phyloP scores from a whole-genome alignment of 805 yeast species.

The Metschnikowia drakensbergensis region DNA sequence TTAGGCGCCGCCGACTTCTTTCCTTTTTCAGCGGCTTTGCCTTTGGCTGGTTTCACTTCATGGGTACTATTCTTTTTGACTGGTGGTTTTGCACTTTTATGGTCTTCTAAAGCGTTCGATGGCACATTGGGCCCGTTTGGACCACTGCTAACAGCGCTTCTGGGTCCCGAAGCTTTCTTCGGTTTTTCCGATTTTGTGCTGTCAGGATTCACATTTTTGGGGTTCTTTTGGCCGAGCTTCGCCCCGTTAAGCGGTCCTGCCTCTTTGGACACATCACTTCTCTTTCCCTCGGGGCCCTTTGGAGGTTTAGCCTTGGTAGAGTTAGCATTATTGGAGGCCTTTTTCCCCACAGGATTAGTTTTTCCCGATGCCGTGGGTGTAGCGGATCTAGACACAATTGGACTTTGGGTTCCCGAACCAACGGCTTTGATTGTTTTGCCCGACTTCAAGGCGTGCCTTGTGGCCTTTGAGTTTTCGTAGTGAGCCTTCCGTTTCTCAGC shows the following conservation, averaged over 20 bases:
- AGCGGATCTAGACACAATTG: conserved; percentile 11
- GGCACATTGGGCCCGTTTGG: background rate
- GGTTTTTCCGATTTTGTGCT: background rate
- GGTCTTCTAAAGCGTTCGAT: background rate
- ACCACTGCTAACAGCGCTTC: background rate
- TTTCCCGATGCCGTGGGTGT: conserved; percentile 9
- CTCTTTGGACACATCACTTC: background rate
- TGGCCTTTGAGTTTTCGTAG: conserved; percentile 31
- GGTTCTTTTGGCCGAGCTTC: background rate
- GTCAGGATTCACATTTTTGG: background rate
- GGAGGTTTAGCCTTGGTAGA: background rate
- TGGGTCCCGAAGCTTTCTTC: background rate
- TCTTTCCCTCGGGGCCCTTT: background rate
- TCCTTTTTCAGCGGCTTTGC: background rate
- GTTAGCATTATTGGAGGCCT: background rate
- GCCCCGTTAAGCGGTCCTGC: background rate
- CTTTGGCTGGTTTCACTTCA: background rate
- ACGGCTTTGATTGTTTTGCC: conserved; percentile 39
- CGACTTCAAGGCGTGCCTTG: conserved; percentile 30
- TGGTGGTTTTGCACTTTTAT: background rate
- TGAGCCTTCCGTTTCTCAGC: conserved; percentile 38
- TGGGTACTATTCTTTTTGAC: background rate
- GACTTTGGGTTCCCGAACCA: conserved; percentile 24
- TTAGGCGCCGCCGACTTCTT: background rate
- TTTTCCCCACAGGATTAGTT: background rate